phyloP scores from a whole-genome alignment of 2,329 filamentous ascomycete genomes.

The Xylariaceae sp. region DNA sequence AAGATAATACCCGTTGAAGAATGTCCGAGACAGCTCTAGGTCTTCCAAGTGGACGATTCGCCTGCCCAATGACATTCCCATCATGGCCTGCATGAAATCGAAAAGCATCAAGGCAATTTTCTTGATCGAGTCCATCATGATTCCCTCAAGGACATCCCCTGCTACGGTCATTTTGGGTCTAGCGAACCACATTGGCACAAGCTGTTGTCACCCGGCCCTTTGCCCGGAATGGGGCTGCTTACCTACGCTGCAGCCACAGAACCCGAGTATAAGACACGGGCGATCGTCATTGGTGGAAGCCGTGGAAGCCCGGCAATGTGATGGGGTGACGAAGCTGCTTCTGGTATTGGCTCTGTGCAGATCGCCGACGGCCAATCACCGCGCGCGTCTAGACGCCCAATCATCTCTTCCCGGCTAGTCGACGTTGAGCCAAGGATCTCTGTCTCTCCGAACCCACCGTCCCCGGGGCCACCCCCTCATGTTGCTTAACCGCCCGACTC shows the following conservation, averaged over 20 bases:
- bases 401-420: constrained; percentile 33
- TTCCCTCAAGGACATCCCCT: constrained; percentile 19
- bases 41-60: constrained; percentile 18
- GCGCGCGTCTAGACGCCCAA: constrained; percentile 39
- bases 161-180: constrained; percentile 6
- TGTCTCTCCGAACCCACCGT: constrained; percentile 4
- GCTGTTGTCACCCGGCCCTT: constrained; percentile 1
- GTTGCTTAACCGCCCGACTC: constrained; percentile 40
- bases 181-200: constrained; percentile 6
- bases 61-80: constrained; percentile 18
- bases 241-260: constrained; percentile 21
- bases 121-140: constrained; percentile 10
- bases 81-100: constrained; percentile 23
- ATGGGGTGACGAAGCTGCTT: constrained; percentile 30
- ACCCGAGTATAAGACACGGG: constrained; percentile 15
- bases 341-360: constrained; percentile 28
- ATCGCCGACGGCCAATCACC: constrained; percentile 31
- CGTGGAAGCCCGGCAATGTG: constrained; percentile 24
- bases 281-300: constrained; percentile 24
- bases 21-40: constrained; percentile 9
- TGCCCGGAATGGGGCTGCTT: constrained; percentile 10
- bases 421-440: constrained; percentile 19
- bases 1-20: constrained; percentile 7
- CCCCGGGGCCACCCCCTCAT: constrained; percentile 16
- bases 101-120: constrained; percentile 12